Percentiles rank a stretch among this genome's conserved stretches.
Evolutionary conservation across 257 asterid species (phyloP).

Genomic region (Fraxinus americana): DNA sequence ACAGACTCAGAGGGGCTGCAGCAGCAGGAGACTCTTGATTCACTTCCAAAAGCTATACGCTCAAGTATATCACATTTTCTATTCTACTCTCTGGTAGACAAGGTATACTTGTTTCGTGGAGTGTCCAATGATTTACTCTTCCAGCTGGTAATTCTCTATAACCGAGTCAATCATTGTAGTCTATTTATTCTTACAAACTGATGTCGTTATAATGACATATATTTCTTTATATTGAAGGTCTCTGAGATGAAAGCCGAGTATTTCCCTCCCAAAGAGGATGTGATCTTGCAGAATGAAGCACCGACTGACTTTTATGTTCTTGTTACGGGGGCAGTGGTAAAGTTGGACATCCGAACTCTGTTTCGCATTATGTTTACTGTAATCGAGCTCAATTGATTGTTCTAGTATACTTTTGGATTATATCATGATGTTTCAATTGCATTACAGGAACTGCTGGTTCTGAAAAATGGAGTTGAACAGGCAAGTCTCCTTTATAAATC

Average conservation of each 20-base stretch:
- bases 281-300: slow-evolving; percentile 28
- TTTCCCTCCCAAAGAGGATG: slow-evolving; percentile 29
- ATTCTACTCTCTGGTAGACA: slow-evolving; percentile 34
- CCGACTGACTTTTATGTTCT: slow-evolving; percentile 50
- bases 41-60: slow-evolving; percentile 46
- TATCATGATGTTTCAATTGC: background rate
- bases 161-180: background rate
- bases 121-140: slow-evolving; percentile 32
- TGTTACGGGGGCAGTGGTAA: slow-evolving; percentile 62
- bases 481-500: slow-evolving; percentile 44
- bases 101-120: slow-evolving; percentile 33
- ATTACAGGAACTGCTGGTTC: slow-evolving; percentile 51
- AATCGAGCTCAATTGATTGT: background rate
- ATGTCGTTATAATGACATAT: background rate
- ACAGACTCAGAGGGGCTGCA: slow-evolving; percentile 46
- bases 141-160: slow-evolving; percentile 23
- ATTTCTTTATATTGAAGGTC: background rate
- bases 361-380: background rate
- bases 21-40: slow-evolving; percentile 42
- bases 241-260: slow-evolving; percentile 35
- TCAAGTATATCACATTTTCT: slow-evolving; percentile 43
- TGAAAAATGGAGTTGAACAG: slow-evolving; percentile 62
- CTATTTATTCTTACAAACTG: background rate
- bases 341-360: slow-evolving; percentile 7
- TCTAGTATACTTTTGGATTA: background rate